phyloP scores from a whole-genome alignment of 2,329 filamentous ascomycete species.

The Penicillium carneum region DNA sequence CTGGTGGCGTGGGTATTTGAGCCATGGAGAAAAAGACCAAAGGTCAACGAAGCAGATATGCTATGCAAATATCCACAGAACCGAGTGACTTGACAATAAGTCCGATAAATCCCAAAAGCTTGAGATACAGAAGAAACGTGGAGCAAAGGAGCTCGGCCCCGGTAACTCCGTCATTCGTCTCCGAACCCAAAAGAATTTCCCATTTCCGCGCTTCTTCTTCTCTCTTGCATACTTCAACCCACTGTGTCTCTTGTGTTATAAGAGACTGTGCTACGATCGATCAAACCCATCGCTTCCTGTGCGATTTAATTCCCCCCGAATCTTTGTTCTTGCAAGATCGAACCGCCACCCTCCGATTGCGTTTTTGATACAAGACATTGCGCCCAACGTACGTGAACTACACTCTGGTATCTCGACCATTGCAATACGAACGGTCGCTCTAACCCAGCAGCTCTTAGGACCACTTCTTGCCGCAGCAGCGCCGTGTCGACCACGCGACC shows the following conservation, averaged over 20 bases:
- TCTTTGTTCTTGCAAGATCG: slow-evolving; percentile 9
- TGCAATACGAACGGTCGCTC: too few relatives aligned
- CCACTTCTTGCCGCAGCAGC: neutral
- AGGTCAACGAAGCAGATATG: neutral
- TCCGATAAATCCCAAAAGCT: neutral
- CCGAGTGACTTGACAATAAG: neutral
- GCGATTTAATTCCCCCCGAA: neutral
- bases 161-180: slow-evolving; percentile 50
- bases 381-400: slow-evolving; percentile 15
- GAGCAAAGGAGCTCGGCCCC: slow-evolving; percentile 40
- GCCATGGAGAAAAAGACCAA: slow-evolving; percentile 32
- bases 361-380: slow-evolving; percentile 11
- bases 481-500: neutral
- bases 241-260: neutral
- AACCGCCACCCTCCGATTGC: slow-evolving; percentile 31
- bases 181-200: slow-evolving; percentile 50
- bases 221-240: slow-evolving; percentile 13
- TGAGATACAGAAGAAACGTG: slow-evolving; percentile 23
- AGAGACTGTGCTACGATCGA: neutral
- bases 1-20: slow-evolving; percentile 47
- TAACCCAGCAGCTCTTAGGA: neutral
- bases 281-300: neutral
- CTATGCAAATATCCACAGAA: neutral
- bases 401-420: neutral
- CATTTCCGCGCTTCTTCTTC: slow-evolving; percentile 33